Percentiles rank a stretch among this genome's conserved stretches.
Evolutionary conservation across 768 basidiomycete genomes (phyloP).

Genomic region (Hortiboletus campestris): DNA sequence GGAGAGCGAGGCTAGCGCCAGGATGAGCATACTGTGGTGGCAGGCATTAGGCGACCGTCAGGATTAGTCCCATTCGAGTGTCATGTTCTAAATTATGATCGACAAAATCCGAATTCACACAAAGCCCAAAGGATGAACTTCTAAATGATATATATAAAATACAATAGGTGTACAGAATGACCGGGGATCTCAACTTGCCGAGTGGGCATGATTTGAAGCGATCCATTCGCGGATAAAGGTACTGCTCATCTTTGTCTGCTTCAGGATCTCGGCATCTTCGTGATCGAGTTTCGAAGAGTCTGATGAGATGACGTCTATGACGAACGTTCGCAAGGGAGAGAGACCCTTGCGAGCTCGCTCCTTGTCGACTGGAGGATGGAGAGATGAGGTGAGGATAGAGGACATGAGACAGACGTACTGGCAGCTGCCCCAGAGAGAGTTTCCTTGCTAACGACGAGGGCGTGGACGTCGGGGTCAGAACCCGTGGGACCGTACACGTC

Average conservation of each 20-base stretch:
- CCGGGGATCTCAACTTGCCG: slow-evolving; percentile 5
- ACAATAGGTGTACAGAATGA: not conserved
- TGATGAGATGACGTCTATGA: slow-evolving; percentile 89
- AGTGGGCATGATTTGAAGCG: slow-evolving; percentile 25
- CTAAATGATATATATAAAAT: not conserved
- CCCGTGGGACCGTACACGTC: slow-evolving; percentile 94
- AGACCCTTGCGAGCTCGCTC: slow-evolving; percentile 56
- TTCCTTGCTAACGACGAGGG: slow-evolving; percentile 88
- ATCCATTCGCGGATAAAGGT: slow-evolving; percentile 93
- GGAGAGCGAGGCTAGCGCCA: not conserved
- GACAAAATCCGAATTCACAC: not conserved
- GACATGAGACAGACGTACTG: slow-evolving; percentile 43
- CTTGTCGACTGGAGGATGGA: slow-evolving; percentile 52
- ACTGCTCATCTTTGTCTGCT: slow-evolving; percentile 89
- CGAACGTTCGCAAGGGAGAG: slow-evolving; percentile 60
- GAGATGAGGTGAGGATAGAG: not conserved
- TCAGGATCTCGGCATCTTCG: slow-evolving; percentile 66
- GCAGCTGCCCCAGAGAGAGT: slow-evolving; percentile 73
- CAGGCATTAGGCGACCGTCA: no score
- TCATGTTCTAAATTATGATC: not conserved
- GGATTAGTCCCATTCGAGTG: no score
- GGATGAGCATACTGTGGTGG: not conserved
- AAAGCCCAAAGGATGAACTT: not conserved
- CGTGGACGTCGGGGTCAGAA: slow-evolving; percentile 86
- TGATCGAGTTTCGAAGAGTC: slow-evolving; percentile 56